A percentile compares a stretch with the other conserved stretches of the same genome.
Conservation (phyloP, 2,329 filamentous ascomycete genomes). For the Elsinoe perseae region DNA sequence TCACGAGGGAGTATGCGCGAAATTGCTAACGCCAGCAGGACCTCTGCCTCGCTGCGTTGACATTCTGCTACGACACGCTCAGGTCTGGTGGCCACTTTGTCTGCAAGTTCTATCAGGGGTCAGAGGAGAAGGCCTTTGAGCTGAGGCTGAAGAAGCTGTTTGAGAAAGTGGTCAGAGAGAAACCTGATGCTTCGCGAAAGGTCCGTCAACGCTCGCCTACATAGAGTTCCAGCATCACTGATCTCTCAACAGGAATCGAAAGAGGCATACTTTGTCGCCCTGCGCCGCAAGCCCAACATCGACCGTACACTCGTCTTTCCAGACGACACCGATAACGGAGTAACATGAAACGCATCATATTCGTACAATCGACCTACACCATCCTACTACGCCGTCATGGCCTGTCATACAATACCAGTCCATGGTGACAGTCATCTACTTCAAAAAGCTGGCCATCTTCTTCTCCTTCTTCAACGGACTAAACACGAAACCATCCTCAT, state of each 20-base stretch:
- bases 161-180: conserved; percentile 71
- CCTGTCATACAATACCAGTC: too few species aligned
- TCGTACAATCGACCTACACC: not conserved
- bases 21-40: conserved; percentile 51
- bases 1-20: not conserved
- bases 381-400: not conserved
- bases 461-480: conserved; percentile 29
- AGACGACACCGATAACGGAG: conserved; percentile 12
- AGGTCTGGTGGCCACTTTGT: conserved; percentile 79
- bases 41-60: conserved; percentile 75
- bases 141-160: conserved; percentile 68
- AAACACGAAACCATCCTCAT: conserved; percentile 33
- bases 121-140: conserved; percentile 76
- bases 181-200: conserved; percentile 81
- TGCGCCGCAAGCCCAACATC: conserved; percentile 55
- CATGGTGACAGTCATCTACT: not conserved
- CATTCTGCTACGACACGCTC: conserved; percentile 78
- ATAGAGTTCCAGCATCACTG: not conserved
- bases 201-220: conserved; percentile 50
- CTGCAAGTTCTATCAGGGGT: conserved; percentile 94
- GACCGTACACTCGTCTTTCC: conserved; percentile 40
- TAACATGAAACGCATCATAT: not conserved
- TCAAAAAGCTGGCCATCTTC: conserved; percentile 18
- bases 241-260: conserved; percentile 59
- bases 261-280: conserved; percentile 78